Conservation (phyloP, 345 rosid species). For the Capsella bursapastoris region DNA sequence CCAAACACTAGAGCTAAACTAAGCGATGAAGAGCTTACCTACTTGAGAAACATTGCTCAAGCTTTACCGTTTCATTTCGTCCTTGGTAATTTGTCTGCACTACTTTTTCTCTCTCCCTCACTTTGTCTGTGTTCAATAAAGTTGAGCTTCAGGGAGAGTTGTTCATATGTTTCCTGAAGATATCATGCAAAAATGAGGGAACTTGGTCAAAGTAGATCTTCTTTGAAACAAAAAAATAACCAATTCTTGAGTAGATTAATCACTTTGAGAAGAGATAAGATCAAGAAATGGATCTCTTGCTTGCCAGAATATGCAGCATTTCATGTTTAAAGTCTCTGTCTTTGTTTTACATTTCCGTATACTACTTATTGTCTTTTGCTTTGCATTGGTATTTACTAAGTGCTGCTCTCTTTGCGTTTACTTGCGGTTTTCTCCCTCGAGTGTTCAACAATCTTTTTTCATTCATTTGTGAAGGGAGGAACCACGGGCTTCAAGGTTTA, state of each 20-base stretch:
- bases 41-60: constrained; percentile 75
- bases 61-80: constrained; percentile 82
- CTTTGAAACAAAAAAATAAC: background rate
- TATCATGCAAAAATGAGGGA: background rate
- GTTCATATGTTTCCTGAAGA: background rate
- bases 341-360: constrained; percentile 5
- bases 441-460: constrained; percentile 24
- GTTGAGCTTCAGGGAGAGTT: constrained; percentile 10
- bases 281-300: constrained; percentile 11
- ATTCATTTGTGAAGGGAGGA: constrained; percentile 62
- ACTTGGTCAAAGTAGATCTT: background rate
- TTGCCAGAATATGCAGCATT: background rate
- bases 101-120: background rate
- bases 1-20: constrained; percentile 60
- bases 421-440: constrained; percentile 17
- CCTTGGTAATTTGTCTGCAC: constrained; percentile 56
- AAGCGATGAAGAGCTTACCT: constrained; percentile 64
- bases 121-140: constrained; percentile 19
- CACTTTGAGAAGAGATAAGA: constrained; percentile 4
- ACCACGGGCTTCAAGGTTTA: constrained; percentile 79
- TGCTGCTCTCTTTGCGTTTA: constrained; percentile 25
- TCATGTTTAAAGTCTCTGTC: background rate
- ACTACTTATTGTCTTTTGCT: background rate
- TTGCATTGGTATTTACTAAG: constrained; percentile 1
- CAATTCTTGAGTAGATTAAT: background rate